Percentiles rank a stretch among this genome's conserved stretches.
phyloP scores from a whole-genome alignment of 306 rosid species.

The Hylodesmum podocarpum region DNA sequence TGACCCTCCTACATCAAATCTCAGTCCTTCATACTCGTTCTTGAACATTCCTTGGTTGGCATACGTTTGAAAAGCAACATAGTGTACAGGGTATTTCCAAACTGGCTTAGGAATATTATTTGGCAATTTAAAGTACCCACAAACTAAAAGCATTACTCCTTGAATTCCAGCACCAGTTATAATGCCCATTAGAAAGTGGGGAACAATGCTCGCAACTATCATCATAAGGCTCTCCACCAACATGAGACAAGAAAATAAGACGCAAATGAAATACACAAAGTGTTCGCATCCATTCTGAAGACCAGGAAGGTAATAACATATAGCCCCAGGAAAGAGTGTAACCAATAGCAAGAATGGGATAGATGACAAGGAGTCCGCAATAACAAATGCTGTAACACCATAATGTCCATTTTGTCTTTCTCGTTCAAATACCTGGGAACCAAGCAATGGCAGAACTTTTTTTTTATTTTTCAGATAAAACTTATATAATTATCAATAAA shows the following conservation, averaged over 20 bases:
- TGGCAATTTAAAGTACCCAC: constrained; percentile 55
- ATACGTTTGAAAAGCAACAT: constrained; percentile 56
- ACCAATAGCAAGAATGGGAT: constrained; percentile 52
- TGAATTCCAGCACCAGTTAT: constrained; percentile 55
- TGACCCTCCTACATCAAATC: constrained; percentile 33
- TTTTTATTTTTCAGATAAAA: too few relatives aligned
- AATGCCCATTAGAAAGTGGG: constrained; percentile 61
- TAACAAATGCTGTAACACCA: constrained; percentile 47
- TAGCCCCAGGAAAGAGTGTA: constrained; percentile 51
- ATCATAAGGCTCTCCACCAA: constrained; percentile 73
- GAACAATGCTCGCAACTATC: constrained; percentile 56
- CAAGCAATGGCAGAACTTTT: too few relatives aligned
- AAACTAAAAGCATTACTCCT: constrained; percentile 55
- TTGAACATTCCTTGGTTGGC: constrained; percentile 59
- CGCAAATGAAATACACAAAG: constrained; percentile 41
- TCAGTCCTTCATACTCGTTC: constrained; percentile 23
- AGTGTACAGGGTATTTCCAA: constrained; percentile 58
- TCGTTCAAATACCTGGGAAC: constrained; percentile 43
- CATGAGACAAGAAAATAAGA: constrained; percentile 44
- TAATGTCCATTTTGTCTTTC: constrained; percentile 71
- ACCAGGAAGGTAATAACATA: constrained; percentile 53
- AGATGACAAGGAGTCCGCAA: constrained; percentile 50
- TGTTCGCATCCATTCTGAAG: constrained; percentile 45
- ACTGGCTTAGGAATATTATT: constrained; percentile 55
- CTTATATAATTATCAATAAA: background rate